phyloP scores from a whole-genome alignment of 352 stramenopile genomes.

The Pythium dissimile region DNA sequence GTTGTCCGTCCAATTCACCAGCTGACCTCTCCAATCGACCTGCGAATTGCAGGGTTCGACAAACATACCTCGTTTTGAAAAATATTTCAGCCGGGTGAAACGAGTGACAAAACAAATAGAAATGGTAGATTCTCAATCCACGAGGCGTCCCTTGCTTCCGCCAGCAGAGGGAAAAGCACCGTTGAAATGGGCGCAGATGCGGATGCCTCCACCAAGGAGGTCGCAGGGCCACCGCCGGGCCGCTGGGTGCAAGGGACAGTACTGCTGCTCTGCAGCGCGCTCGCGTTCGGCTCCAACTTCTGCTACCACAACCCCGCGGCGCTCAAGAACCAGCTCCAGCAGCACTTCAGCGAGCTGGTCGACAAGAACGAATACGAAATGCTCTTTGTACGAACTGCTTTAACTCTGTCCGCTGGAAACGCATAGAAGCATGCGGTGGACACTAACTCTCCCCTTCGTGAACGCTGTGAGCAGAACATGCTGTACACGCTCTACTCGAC shows the following conservation, averaged over 20 bases:
- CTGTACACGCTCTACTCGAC: constrained; percentile 86
- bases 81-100: too few species aligned
- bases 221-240: not conserved
- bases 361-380: constrained; percentile 34
- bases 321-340: constrained; percentile 58
- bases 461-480: constrained; percentile 48
- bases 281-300: constrained; percentile 55
- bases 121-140: too few species aligned
- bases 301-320: constrained; percentile 64
- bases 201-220: too few species aligned
- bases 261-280: constrained; percentile 44
- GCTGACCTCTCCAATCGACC: too few species aligned
- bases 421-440: not conserved
- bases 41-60: too few species aligned
- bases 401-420: not conserved
- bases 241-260: constrained; percentile 30
- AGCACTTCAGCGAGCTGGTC: constrained; percentile 40
- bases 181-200: too few species aligned
- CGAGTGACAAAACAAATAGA: too few species aligned
- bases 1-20: too few species aligned
- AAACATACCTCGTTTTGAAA: too few species aligned
- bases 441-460: not conserved
- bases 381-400: constrained; percentile 29
- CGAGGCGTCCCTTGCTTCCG: too few species aligned
- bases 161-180: too few species aligned